Base-by-base conservation (phyloP, 1,284 basidiomycete genomes). In the Fereydounia khargensis region DNA sequence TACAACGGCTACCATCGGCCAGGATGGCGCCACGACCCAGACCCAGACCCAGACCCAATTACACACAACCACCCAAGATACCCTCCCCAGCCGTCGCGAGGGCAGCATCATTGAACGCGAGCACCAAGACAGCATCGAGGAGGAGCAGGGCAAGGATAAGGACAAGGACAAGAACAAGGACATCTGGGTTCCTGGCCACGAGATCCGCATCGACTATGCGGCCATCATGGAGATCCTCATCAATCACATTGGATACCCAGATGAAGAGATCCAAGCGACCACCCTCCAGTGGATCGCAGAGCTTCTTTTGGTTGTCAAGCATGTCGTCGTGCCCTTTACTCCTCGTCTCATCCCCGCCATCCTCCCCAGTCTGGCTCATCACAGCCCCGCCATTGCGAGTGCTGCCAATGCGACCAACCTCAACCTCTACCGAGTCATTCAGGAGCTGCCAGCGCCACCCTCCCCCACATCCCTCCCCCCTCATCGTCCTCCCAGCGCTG, bases 141-240 rank as follows among this genome's bases (percentile, higher is more conserved):
- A 57, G 16, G 27, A 64, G 30, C 32, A 47, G 28, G 31, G 61
- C 30, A 44, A 51, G 11, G 50, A 76, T 61, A 73, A 76, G 17
- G 77, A 77, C 2, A 73, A 77, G 24, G 65, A 70, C 28, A 59
- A 73, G 19, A 67, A 70, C 82, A 59, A 68, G 28, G 65, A 63
- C 22, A 87, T 84, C 35, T 97, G 91, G 89, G 80, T 89, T 28
- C 91, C 91, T 20, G 92, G 92, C 3, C 90, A 95, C 79, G 90
- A 88, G 2, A 91, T 98, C 6, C 83, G 83, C 50, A 86, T 99
- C 50, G 87, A 97, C 76, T 91, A 94, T 74, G 84, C 85, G 5
- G 86, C 90, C 8, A 91, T 99, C 47, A 85, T 97, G 45, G 90
- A 97, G 68, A 97, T 95, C 57, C 79, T 99, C 28, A 85, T 98